Percentiles rank a stretch among this genome's conserved stretches.
Evolutionary conservation across 371 early-diverging fungal species (phyloP).

Genomic region (Mortierella sp.): DNA sequence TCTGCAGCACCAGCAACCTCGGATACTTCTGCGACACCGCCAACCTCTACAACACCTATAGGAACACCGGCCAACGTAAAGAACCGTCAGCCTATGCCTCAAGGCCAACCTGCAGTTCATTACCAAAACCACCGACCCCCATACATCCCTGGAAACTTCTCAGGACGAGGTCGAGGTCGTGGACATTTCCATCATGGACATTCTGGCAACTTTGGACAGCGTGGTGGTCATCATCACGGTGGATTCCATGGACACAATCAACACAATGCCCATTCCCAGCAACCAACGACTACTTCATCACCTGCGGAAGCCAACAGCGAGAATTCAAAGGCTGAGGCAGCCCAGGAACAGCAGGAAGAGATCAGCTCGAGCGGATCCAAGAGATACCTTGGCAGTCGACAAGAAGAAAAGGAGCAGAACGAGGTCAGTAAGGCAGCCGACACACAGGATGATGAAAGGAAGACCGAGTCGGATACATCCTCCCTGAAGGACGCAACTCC

Average conservation of each 20-base stretch:
- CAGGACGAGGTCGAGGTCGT: constrained; percentile 49
- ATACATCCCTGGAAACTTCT: constrained; percentile 50
- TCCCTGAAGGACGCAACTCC: constrained; percentile 16
- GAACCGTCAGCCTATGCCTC: constrained; percentile 42
- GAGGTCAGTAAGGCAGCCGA: not conserved
- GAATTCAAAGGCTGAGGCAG: not conserved
- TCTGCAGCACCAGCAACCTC: too few relatives aligned
- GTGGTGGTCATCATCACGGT: constrained; percentile 41
- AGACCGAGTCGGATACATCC: not conserved
- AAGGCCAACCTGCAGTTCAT: constrained; percentile 37
- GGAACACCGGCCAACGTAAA: constrained; percentile 17
- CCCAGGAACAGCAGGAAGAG: not conserved
- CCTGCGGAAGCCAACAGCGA: not conserved
- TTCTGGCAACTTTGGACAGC: constrained; percentile 32
- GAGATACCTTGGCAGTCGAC: not conserved
- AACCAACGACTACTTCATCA: not conserved
- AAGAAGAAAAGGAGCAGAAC: constrained; percentile 6
- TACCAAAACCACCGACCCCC: constrained; percentile 32
- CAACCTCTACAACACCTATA: not conserved
- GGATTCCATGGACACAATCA: constrained; percentile 21
- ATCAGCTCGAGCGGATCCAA: constrained; percentile 6
- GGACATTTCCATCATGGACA: constrained; percentile 44
- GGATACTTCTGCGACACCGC: not conserved
- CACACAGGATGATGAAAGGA: not conserved
- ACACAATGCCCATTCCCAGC: constrained; percentile 6